Evolutionary conservation across 495 filamentous ascomycete species (phyloP), one percentile per base, ranked within the genome.

Genomic region (Hypoxylon cercidicola): DNA sequence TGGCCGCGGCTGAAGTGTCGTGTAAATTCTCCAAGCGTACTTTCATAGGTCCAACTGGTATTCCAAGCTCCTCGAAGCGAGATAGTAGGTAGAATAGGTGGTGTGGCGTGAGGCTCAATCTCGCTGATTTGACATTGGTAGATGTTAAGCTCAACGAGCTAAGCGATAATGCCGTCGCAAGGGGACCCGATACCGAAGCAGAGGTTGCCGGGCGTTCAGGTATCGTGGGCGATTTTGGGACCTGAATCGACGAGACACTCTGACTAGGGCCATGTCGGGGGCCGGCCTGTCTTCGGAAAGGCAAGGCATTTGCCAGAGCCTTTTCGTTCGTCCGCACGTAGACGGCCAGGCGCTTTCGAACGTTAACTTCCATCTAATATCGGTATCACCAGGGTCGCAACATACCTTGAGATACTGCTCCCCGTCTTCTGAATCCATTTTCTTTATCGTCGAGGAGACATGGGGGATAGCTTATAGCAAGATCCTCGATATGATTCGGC

Each of bases 271-370:
- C 88, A 88, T 93, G 83, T 74, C 85, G 88, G 59, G 83, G 79
- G 15, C 70, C 66, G 30, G 77, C 83, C 66, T 92, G 90, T 55
- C 88, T 85, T 69, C 86, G 87, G 53, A 93, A 82, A 74, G 97
- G 95, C 32, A 97, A 82, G 62, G 95, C 94, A 78, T 98, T 98
- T 65, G 95, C 95, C 60, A 99, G 87, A 21, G 93, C 95, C 79
- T 96, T 97, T 76, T 99, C 95, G 78, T 99, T 92, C 32, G 93
- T 97, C 55, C 94, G 91, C 74, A 99, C 93, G 79, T 96, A 98
- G 75, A 88, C 89, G 64, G 94, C 93, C 63, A 99, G 85, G 80
- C 95, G 95, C 93, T 97, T 72, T 71, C 34, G 69, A 66, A 39
- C 35, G 49, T 46, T 23, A 61, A 47, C 32, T 58, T 18, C 11